These are phyloP conservation scores for Globisporangium cylindrosporum DNA, from an alignment of 352 stramenopile genomes.

Conservation along the genomic window DNA sequence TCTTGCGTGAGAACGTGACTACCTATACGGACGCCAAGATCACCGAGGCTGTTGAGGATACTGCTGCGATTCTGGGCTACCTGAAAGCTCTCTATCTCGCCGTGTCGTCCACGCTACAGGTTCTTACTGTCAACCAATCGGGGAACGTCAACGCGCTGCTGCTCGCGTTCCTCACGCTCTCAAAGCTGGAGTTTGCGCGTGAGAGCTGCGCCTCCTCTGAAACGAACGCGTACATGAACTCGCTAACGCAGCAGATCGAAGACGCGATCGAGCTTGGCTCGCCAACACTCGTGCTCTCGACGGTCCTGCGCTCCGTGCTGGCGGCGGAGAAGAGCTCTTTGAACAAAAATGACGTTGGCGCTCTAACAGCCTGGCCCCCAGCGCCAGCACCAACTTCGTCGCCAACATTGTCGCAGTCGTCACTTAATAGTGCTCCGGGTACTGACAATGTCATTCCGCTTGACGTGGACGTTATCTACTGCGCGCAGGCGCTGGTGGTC, in stretches of 20 bases:
- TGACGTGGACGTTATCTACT: slow-evolving; percentile 35
- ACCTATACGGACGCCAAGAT: slow-evolving; percentile 10
- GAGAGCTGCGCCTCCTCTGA: slow-evolving; percentile 30
- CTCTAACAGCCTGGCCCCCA: background rate
- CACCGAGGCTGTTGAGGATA: background rate
- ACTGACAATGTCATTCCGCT: slow-evolving; percentile 17
- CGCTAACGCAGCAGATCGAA: slow-evolving; percentile 43
- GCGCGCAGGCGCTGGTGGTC: slow-evolving; percentile 38
- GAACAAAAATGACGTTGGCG: background rate
- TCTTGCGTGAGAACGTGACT: slow-evolving; percentile 22
- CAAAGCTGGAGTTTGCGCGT: slow-evolving; percentile 46
- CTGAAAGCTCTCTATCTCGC: slow-evolving; percentile 11
- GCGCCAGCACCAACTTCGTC: background rate
- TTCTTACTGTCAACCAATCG: background rate
- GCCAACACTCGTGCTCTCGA: slow-evolving; percentile 22
- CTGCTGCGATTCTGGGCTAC: slow-evolving; percentile 10
- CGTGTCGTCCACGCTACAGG: slow-evolving; percentile 5
- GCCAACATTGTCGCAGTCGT: background rate
- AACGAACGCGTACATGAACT: slow-evolving; percentile 35
- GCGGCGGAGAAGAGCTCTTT: slow-evolving; percentile 1
- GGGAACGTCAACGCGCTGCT: slow-evolving; percentile 6
- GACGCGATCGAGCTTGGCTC: slow-evolving; percentile 27
- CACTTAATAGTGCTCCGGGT: background rate
- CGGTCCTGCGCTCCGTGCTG: slow-evolving; percentile 27
- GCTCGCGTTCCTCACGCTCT: slow-evolving; percentile 28